Evolutionary conservation across 2,329 filamentous ascomycete genomes (phyloP), one percentile per base, ranked within the genome.

Genomic region (Byssoonygena ceratinophila): DNA sequence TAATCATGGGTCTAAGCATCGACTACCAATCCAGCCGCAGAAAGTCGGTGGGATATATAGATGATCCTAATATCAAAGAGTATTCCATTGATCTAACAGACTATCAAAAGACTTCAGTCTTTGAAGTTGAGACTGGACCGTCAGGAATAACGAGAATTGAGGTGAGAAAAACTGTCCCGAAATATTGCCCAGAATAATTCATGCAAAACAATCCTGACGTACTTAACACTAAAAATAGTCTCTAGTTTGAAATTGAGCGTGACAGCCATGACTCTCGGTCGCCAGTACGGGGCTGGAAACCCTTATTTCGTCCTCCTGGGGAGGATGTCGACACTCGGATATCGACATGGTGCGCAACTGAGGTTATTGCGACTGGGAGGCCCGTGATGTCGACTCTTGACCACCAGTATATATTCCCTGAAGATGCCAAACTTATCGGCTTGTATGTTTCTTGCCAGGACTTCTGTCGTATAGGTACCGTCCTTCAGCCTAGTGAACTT

Each of bases 371-470:
- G 4, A 23, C 22, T n/a, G 23, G n/a, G 25, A 25, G n/a, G 40
- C 22, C 41, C n/a, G n/a, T 45, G 3, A 11, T 18, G 20, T 4
- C 18, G 12, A 7, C 25, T 9, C 14, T 31, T 32, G 7, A 32
- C n/a, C 8, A 9, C 25, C 41, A 45, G 23, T 36, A 39, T 22
- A 39, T 48, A 7, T 39, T 48, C 14, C 46, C 46, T 25, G 20
- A 29, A 9, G 46, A 32, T 39, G 18, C 46, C 9, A 32, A 12
- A 7, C n/a, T 48, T 16, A 18, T 32, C 3, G 31, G 31, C 7
- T 27, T 48, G 22, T 48, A 25, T 29, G 31, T 48, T 8, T 20
- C 25, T 39, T 48, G 46, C n/a, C 46, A 48, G 22, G 25, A 47
- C 14, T 48, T 48, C 18, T 16, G 20, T 5, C 36, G 23, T 5